These are phyloP conservation scores for Ilyonectria destructans DNA, from an alignment of 2,329 filamentous ascomycete genomes.

Conservation along the genomic window DNA sequence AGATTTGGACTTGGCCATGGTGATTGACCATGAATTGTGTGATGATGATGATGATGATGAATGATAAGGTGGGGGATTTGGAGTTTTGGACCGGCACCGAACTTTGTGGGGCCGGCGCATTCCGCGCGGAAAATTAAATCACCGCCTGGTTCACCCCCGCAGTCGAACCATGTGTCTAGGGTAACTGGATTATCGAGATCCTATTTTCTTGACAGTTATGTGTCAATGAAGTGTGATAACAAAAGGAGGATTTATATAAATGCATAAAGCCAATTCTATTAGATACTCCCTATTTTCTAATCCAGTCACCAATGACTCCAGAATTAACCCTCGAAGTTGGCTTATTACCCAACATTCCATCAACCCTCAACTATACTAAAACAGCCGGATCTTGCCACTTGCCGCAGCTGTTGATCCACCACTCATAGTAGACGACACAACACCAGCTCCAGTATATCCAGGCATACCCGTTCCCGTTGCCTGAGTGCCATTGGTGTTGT, in stretches of 20 bases:
- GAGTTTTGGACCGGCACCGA: background rate
- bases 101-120: too few relatives aligned
- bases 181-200: too few relatives aligned
- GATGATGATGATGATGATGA: background rate
- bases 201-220: too few relatives aligned
- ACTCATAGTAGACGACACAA: constrained; percentile 37
- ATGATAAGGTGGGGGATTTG: constrained; percentile 8
- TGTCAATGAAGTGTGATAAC: too few relatives aligned
- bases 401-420: constrained; percentile 23
- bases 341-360: background rate
- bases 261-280: too few relatives aligned
- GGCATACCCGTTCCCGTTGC: constrained; percentile 64
- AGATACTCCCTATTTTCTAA: too few relatives aligned
- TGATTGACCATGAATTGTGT: constrained; percentile 18
- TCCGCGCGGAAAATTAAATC: too few relatives aligned
- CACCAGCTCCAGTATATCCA: constrained; percentile 58
- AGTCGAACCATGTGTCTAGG: too few relatives aligned
- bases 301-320: too few relatives aligned
- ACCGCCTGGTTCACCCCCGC: too few relatives aligned
- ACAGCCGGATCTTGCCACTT: constrained; percentile 58
- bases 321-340: too few relatives aligned
- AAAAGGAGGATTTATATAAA: too few relatives aligned
- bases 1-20: constrained; percentile 63
- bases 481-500: constrained; percentile 64
- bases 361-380: constrained; percentile 46